These are phyloP conservation scores for Coemansia sp. DNA, from an alignment of 371 early-diverging fungal genomes.

Conservation along the genomic window DNA sequence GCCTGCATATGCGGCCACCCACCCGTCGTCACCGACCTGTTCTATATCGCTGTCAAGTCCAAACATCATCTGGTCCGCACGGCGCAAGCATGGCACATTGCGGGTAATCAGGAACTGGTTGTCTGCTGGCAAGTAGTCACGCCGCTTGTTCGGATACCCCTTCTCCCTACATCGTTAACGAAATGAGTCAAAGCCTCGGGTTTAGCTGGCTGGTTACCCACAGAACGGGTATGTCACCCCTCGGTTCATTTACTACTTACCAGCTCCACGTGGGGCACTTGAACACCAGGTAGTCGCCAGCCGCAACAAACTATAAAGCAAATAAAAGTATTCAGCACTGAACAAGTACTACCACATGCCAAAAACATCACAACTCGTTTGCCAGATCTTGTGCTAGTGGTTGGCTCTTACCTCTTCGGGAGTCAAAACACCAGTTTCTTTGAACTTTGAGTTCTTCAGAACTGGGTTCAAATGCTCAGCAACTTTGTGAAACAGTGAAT, in stretches of 20 bases:
- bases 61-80: slow-evolving; percentile 85
- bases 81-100: slow-evolving; percentile 90
- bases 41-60: slow-evolving; percentile 63
- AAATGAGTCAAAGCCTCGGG: too few species aligned
- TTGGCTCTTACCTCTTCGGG: slow-evolving; percentile 81
- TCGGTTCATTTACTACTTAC: slow-evolving; percentile 51
- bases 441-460: slow-evolving; percentile 90
- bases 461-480: slow-evolving; percentile 92
- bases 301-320: slow-evolving; percentile 78
- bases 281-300: slow-evolving; percentile 95
- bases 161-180: slow-evolving; percentile 60
- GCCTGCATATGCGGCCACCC: slow-evolving; percentile 79
- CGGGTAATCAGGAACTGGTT: slow-evolving; percentile 95
- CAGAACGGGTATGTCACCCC: background rate
- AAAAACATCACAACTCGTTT: background rate
- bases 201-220: background rate
- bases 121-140: slow-evolving; percentile 88
- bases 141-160: slow-evolving; percentile 76
- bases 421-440: slow-evolving; percentile 89
- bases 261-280: slow-evolving; percentile 99
- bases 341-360: background rate
- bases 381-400: background rate
- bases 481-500: slow-evolving; percentile 70
- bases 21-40: slow-evolving; percentile 64
- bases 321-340: background rate